Evolutionary conservation across 306 rosid species (phyloP).

Genomic region (Cucumis hystrix): DNA sequence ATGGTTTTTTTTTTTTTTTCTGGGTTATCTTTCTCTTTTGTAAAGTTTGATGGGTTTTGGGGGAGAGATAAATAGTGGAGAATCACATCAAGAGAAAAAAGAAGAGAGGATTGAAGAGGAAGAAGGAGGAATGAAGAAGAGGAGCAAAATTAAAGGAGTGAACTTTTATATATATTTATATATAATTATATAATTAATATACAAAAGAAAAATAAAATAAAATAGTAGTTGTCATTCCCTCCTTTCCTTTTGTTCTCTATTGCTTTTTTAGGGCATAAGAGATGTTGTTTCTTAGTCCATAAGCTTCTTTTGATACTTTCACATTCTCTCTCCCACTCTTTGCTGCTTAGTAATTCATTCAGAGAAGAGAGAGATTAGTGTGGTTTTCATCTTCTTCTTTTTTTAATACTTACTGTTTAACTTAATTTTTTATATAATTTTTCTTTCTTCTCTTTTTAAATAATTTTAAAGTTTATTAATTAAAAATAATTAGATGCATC

Average conservation of each 20-base stretch:
- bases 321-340: background rate
- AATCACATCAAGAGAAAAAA: slow-evolving; percentile 11
- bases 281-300: slow-evolving; percentile 8
- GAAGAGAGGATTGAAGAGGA: background rate
- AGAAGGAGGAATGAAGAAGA: background rate
- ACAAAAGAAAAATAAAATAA: background rate
- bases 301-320: slow-evolving; percentile 4
- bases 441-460: too few species aligned
- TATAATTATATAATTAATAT: background rate
- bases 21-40: slow-evolving; percentile 13
- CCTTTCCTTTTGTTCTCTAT: slow-evolving; percentile 2
- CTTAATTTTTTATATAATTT: too few species aligned
- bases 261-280: slow-evolving; percentile 10
- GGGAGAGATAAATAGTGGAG: slow-evolving; percentile 9
- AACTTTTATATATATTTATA: background rate
- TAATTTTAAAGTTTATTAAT: too few species aligned
- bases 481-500: too few species aligned
- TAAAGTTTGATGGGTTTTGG: slow-evolving; percentile 12
- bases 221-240: background rate
- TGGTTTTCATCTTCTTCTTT: too few species aligned
- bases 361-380: too few species aligned
- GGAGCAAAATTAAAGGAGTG: slow-evolving; percentile 6
- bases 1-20: background rate
- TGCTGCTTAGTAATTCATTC: background rate
- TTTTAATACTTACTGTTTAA: background rate